Evolutionary conservation across 148 eudicot genomes (phyloP).

Genomic region (Chenopodium album): DNA sequence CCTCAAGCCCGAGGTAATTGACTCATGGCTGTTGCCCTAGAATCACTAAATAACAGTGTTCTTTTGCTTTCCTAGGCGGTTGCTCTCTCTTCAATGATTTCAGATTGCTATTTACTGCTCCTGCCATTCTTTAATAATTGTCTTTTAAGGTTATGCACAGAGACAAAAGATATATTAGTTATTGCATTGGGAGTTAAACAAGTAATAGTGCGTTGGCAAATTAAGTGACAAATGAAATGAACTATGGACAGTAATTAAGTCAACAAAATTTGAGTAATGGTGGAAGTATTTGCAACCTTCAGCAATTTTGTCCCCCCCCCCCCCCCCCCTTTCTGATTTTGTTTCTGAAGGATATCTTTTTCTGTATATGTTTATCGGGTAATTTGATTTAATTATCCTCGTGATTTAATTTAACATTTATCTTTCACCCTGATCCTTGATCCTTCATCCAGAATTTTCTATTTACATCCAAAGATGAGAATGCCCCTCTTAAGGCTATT

Average conservation of each 20-base stretch:
- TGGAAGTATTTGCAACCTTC: neutral
- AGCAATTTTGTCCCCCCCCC: neutral
- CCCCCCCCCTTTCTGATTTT: neutral
- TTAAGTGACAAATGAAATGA: too few relatives aligned
- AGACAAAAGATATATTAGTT: too few relatives aligned
- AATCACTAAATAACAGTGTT: neutral
- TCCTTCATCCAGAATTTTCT: slow-evolving; percentile 76
- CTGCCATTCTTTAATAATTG: too few relatives aligned
- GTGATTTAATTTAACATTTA: neutral
- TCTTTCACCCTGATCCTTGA: slow-evolving; percentile 17
- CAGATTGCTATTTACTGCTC: neutral
- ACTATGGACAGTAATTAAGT: too few relatives aligned
- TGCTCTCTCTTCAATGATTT: neutral
- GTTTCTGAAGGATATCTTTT: neutral
- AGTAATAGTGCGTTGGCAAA: too few relatives aligned
- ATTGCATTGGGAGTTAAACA: too few relatives aligned
- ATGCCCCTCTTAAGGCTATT: slow-evolving; percentile 81
- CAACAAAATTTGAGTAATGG: too few relatives aligned
- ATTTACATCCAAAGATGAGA: slow-evolving; percentile 71
- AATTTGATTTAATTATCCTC: neutral
- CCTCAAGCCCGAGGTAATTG: slow-evolving; percentile 88
- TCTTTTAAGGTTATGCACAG: too few relatives aligned
- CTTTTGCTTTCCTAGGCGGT: neutral
- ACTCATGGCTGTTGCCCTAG: neutral
- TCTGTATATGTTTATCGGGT: neutral